phyloP scores from a whole-genome alignment of 768 basidiomycete species.

The Coprinopsis strossmayeri region DNA sequence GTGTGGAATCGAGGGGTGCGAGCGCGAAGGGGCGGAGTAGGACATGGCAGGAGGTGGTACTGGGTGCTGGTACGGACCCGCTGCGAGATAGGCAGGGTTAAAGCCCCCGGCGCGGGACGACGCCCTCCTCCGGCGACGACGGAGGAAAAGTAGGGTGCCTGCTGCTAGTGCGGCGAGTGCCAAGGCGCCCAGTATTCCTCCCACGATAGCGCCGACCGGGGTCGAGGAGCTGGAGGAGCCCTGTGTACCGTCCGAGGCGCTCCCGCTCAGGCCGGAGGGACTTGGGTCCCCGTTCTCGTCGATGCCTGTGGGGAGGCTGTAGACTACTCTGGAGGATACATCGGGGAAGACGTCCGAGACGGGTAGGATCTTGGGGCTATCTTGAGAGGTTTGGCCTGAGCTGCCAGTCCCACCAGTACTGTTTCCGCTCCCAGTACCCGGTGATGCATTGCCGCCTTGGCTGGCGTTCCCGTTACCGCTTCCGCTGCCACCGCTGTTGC shows the following conservation, averaged over 20 bases:
- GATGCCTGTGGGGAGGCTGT: neutral
- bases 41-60: neutral
- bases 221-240: too few relatives aligned
- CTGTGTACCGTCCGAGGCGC: too few relatives aligned
- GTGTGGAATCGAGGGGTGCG: neutral
- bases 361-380: neutral
- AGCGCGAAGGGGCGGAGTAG: neutral
- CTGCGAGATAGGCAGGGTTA: too few relatives aligned
- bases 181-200: neutral
- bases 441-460: neutral
- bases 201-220: constrained; percentile 1
- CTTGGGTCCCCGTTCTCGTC: neutral
- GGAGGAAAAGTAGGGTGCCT: neutral
- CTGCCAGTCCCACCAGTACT: neutral
- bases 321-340: neutral
- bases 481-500: neutral
- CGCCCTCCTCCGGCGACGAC: too few relatives aligned
- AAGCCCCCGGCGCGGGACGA: too few relatives aligned
- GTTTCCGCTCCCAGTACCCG: neutral
- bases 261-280: too few relatives aligned
- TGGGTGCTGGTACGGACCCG: too few relatives aligned
- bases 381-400: neutral
- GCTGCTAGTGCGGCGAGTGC: neutral
- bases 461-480: neutral
- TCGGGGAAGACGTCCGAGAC: neutral